Base-by-base conservation (phyloP, 106 monocot species). In the Dendrobium chrysotoxum region DNA sequence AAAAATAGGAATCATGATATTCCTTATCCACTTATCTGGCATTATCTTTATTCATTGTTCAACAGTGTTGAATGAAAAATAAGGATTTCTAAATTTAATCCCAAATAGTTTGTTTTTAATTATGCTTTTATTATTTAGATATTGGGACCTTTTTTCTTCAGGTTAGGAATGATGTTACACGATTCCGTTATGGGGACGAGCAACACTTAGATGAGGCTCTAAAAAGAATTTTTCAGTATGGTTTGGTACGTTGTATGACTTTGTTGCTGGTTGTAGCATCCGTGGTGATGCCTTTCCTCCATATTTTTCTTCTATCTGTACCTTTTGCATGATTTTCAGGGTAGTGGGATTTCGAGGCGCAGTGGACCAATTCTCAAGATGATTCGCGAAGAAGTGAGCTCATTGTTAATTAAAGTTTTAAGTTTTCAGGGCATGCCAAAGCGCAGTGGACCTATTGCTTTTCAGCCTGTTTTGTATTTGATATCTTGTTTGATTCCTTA, bases 151-250 rank as follows among this genome's bases (percentile, higher is more conserved):
- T 70, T 30, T 23, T 45, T 28, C 31, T 77, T 66, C 78, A 99
- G 98, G 98, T 99, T 28, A 87, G 91, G 78, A 82, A 85, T 88
- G 98, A 99, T 99, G 98, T 99, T 82, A 99, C 72, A 76, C 85
- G 98, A 75, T 99, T 86, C 72, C 89, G 98, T 16, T 99, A 99
- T 88, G 98, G 98, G 85, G 98, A 99, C 86, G 98, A 99, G 80
- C 98, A 99, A 72, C 98, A 99, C 81, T 87, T 99, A 84, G 98
- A 99, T n/a, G 95, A 99, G 87, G 98, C 98, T 35, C 77, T 99
- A 54, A 92, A 99, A 82, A 45, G 95, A 76, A 99, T 99, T 47
- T 99, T 99, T 75, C 98, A 99, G 83, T 99, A 95, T 90, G 98
- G 98, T 30, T 91, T 85, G 92, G 98, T 99, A 83, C n/a, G 53